A percentile compares a stretch with the other conserved stretches of the same genome.
phyloP scores from a whole-genome alignment of 2,329 filamentous ascomycete species.

The Phialophora macrospora region DNA sequence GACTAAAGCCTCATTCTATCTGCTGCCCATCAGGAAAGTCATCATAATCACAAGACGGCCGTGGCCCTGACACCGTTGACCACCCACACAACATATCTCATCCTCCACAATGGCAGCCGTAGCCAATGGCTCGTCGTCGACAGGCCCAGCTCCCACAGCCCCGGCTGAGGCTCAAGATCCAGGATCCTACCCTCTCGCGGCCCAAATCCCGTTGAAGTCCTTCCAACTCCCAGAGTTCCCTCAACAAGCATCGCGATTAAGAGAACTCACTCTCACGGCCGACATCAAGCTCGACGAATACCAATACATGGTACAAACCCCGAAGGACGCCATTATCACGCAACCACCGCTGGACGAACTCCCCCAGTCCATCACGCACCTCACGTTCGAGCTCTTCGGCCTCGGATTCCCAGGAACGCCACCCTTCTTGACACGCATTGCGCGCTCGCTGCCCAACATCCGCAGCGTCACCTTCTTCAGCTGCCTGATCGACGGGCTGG shows the following conservation, averaged over 20 bases:
- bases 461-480: constrained; percentile 53
- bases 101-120: constrained; percentile 5
- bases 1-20: background rate
- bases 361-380: constrained; percentile 48
- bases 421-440: constrained; percentile 50
- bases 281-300: constrained; percentile 57
- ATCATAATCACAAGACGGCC: background rate
- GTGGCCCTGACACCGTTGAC: background rate
- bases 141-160: background rate
- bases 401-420: constrained; percentile 51
- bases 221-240: constrained; percentile 56
- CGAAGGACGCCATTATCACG: constrained; percentile 34
- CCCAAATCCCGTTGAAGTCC: constrained; percentile 53
- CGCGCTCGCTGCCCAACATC: constrained; percentile 48
- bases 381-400: constrained; percentile 57
- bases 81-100: background rate
- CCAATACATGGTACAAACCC: constrained; percentile 44
- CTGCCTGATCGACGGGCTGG: constrained; percentile 54
- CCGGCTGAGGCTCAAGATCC: constrained; percentile 1
- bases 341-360: constrained; percentile 45
- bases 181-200: constrained; percentile 45
- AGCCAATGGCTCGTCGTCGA: background rate
- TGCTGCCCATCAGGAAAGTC: background rate
- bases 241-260: constrained; percentile 49
- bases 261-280: constrained; percentile 54